A percentile compares a stretch with the other conserved stretches of the same genome.
phyloP scores from a whole-genome alignment of 2,329 filamentous ascomycete genomes.

The Ceratocystis alfenasii region DNA sequence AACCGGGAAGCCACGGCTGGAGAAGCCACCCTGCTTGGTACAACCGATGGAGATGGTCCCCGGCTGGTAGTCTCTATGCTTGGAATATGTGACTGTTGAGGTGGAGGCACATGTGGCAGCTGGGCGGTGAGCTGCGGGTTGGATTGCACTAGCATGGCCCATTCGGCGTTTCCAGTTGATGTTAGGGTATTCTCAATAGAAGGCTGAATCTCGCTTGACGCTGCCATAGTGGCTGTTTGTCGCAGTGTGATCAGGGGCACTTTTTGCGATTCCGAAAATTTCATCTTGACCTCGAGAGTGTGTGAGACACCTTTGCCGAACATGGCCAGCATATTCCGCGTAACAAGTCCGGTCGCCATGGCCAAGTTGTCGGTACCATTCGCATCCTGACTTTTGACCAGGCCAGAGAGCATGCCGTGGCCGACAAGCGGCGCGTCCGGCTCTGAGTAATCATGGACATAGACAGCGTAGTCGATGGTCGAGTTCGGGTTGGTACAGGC shows the following conservation, averaged over 20 bases:
- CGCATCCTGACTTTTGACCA: conserved; percentile 38
- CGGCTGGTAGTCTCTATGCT: conserved; percentile 14
- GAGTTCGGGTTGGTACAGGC: conserved; percentile 38
- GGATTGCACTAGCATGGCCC: conserved; percentile 64
- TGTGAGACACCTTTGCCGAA: conserved; percentile 76
- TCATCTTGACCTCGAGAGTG: conserved; percentile 85
- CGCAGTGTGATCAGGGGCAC: conserved; percentile 24
- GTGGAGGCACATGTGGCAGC: conserved; percentile 7
- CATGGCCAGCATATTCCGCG: conserved; percentile 70
- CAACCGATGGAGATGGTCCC: conserved; percentile 3
- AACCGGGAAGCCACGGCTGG: background rate
- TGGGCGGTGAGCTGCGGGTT: conserved; percentile 43
- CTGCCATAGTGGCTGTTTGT: background rate
- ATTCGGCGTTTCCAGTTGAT: conserved; percentile 57
- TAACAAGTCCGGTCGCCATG: conserved; percentile 80
- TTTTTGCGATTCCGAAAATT: conserved; percentile 64
- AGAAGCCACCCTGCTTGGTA: conserved; percentile 10
- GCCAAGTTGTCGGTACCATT: conserved; percentile 39
- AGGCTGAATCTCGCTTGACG: background rate
- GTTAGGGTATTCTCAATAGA: conserved; percentile 32
- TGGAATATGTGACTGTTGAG: conserved; percentile 6
- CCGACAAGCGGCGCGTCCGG: conserved; percentile 85
- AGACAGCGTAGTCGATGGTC: conserved; percentile 82
- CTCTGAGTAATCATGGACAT: conserved; percentile 93
- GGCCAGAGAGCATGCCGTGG: conserved; percentile 87